phyloP scores from a whole-genome alignment of 1,139 yeast species.

The Meyerozyma sp. region DNA sequence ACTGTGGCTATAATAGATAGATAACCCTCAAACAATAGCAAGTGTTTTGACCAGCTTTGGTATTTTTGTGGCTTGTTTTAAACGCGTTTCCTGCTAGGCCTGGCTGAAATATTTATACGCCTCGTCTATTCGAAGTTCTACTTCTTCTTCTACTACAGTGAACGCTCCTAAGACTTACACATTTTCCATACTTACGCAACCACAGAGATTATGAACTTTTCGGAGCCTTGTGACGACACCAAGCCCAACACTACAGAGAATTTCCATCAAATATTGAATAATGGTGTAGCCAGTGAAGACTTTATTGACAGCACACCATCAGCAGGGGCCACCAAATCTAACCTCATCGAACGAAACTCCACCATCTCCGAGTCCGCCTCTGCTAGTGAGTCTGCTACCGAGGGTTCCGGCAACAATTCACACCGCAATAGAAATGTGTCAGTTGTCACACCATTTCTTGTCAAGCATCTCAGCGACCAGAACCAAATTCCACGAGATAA shows the following conservation, averaged over 20 bases:
- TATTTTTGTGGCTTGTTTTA: background rate
- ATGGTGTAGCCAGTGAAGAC: background rate
- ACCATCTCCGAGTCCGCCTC: background rate
- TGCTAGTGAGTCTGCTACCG: background rate
- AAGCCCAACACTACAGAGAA: background rate
- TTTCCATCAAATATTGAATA: background rate
- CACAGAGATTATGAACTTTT: background rate
- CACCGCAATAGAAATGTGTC: constrained; percentile 14
- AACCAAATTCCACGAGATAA: constrained; percentile 42
- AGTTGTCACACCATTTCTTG: constrained; percentile 42
- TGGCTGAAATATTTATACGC: background rate
- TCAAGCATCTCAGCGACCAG: constrained; percentile 41
- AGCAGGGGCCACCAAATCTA: background rate
- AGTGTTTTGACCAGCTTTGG: background rate
- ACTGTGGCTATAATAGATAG: background rate
- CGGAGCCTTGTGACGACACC: background rate
- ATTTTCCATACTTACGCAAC: too few relatives aligned
- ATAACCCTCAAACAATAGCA: too few relatives aligned
- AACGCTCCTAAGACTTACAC: too few relatives aligned
- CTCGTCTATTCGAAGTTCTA: too few relatives aligned
- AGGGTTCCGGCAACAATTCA: background rate
- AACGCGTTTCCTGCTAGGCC: background rate
- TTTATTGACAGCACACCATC: background rate
- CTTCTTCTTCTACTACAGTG: too few relatives aligned
- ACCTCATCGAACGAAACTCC: background rate